Percentiles rank a stretch among this genome's conserved stretches.
These are phyloP conservation scores for Groenewaldozyma tartarivorans DNA, from an alignment of 805 yeast species.

Conservation along the genomic window DNA sequence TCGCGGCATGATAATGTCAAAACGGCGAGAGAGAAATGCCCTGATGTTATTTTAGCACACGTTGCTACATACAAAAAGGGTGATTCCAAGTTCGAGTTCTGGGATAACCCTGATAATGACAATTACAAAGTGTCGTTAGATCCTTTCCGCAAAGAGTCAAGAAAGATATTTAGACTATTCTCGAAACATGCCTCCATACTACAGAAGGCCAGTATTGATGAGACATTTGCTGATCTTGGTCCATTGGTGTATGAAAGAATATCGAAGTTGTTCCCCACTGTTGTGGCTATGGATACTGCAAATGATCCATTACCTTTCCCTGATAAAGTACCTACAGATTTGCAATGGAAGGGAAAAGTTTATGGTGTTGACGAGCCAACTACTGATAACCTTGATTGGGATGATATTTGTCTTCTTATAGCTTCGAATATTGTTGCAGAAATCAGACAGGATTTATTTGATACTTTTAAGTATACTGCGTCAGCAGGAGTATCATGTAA, in stretches of 20 bases:
- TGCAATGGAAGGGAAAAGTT: conserved; percentile 20
- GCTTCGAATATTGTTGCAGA: conserved; percentile 54
- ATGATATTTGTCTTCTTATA: conserved; percentile 58
- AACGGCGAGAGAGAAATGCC: conserved; percentile 68
- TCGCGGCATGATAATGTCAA: conserved; percentile 64
- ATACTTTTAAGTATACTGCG: conserved; percentile 66
- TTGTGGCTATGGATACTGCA: conserved; percentile 17
- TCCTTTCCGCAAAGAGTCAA: conserved; percentile 80
- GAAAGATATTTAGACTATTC: conserved; percentile 65
- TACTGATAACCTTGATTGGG: conserved; percentile 52
- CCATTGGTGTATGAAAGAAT: conserved; percentile 41
- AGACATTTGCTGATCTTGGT: conserved; percentile 81
- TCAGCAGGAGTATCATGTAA: conserved; percentile 80
- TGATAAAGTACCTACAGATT: conserved; percentile 6
- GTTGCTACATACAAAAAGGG: conserved; percentile 92
- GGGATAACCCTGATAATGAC: conserved; percentile 41
- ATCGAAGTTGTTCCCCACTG: conserved; percentile 38
- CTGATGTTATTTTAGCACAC: conserved; percentile 67
- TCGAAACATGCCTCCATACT: conserved; percentile 53
- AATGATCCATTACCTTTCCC: conserved; percentile 6
- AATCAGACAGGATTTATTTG: conserved; percentile 43
- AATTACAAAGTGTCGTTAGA: conserved; percentile 80
- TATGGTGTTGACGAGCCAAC: conserved; percentile 17
- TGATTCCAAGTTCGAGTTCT: conserved; percentile 72
- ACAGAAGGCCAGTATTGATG: conserved; percentile 95